Evolutionary conservation across 495 filamentous ascomycete species (phyloP), one percentile per base, ranked within the genome.

Genomic region (Patellaria atrata): DNA sequence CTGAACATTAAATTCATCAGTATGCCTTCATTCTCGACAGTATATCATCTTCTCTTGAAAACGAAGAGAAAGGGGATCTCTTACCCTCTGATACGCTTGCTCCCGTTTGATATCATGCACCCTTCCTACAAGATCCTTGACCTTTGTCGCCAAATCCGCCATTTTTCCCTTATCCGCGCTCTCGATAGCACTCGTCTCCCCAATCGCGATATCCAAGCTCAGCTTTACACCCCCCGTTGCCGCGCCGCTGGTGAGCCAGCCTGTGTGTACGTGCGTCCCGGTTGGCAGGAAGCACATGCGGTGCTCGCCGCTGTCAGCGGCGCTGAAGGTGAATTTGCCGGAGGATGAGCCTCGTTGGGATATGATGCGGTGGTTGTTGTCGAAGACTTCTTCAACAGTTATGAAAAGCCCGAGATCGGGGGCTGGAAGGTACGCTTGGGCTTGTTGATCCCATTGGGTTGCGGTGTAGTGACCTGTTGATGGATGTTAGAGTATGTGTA

Each of bases 331-430:
- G 68, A 96, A 94, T 50, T 79, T 79, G 42, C 89, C 91, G 22
- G 70, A 61, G 37, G 71, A 51, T 25, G 68, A 60, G 44, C 84
- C 84, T 44, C 77, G 75, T 60, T 92, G 84, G 41, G 75, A 78
- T 32, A 96, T 81, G 29, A 97, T 75, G 40, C 82, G 82, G 69
- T 97, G 89, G 66, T 94, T 82, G 60, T 94, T 89, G 73, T 96
- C 89, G 59, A 97, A 97, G 51, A 77, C 69, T 64, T 97, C 91
- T 44, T 92, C 84, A 37, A 97, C 89, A 12, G 82, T 86, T 52
- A 96, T 89, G 57, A 73, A 77, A 47, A 97, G 73, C 56, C 67
- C 75, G 43, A 94, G 63, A 50, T 70, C 70, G 43, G 75, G 69
- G 58, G 86, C 77, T 35, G 75, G 62, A 14, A 58, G 46, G 67